Base-by-base conservation (phyloP, 441 rosid genomes). In the Breynia disticha region DNA sequence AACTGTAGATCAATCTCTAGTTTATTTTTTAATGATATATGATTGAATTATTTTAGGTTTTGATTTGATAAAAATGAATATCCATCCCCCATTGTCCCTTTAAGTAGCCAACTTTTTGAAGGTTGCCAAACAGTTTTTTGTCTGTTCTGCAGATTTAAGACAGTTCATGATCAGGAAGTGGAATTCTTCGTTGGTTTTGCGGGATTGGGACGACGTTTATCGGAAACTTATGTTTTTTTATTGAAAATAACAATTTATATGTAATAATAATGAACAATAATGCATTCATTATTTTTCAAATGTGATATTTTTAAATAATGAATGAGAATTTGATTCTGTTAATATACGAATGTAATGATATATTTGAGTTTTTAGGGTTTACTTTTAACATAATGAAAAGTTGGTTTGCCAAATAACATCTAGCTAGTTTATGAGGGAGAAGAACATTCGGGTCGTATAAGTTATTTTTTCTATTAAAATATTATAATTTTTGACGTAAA, bases 111-210 rank as follows among this genome's bases (percentile, higher is more conserved):
- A 58, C 74, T 65, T 71, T 71, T 56, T 24, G 18, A 62, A 71
- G 62, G 65, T 42, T 44, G 38, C 46, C 62, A 63, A 61, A 65
- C 66, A 48, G 57, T 62, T 35, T 61, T 73, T 61, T 52, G 67
- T 67, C 45, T 68, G 38, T 55, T 49, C 13, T 50, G 61, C 32
- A 4, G n/a, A 21, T 57, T 51, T 37, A 13, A 22, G 54, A 24
- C 19, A 44, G 4, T 43, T 46, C 19, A 49, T 52, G 5, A 56
- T 49, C 57, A 17, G 60, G 16, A 46, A 72, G 79, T 72, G 76
- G 78, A 75, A 72, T 54, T 67, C 74, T 67, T 78, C 52, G 76
- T 48, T 72, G 78, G 57, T 63, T 19, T 59, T 63, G 53, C 41
- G 46, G 63, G 67, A 56, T 32, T 60, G 42, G 56, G 56, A 24